phyloP scores from a whole-genome alignment of 75 land plant genomes.

The Picea sitchensis region DNA sequence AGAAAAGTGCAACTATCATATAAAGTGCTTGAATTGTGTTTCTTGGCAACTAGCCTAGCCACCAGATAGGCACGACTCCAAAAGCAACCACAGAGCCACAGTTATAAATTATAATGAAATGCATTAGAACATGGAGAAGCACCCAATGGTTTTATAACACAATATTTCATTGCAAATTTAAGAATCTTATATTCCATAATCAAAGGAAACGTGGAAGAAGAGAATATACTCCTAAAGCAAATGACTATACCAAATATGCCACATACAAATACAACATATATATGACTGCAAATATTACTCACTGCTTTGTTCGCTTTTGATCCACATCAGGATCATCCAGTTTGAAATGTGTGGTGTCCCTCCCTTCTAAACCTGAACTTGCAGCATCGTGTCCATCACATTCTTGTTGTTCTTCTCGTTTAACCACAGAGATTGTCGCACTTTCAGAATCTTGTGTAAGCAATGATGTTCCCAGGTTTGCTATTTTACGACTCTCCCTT shows the following conservation, averaged over 20 bases:
- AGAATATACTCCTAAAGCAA: neutral
- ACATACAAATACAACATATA: neutral
- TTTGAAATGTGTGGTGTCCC: conserved; percentile 18
- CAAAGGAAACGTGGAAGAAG: neutral
- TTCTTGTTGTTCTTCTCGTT: conserved; percentile 27
- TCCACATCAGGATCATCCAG: conserved; percentile 36
- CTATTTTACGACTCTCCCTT: conserved; percentile 13
- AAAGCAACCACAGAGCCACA: neutral
- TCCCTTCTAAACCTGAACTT: conserved; percentile 20
- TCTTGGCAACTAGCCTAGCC: neutral
- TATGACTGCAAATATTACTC: conserved; percentile 6
- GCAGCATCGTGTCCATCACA: conserved; percentile 16
- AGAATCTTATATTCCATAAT: neutral
- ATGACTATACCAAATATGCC: neutral
- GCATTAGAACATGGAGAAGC: neutral
- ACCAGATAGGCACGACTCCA: neutral
- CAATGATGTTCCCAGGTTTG: conserved; percentile 8
- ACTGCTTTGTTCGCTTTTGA: conserved; percentile 62
- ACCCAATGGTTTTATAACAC: neutral
- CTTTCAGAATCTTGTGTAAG: conserved; percentile 19
- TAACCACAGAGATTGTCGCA: conserved; percentile 13
- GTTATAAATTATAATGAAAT: neutral
- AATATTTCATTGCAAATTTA: neutral
- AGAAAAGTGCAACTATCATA: neutral
- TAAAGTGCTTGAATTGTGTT: neutral